Percentiles rank a stretch among this genome's conserved stretches.
Conservation (phyloP, 139 green algal genomes). For the Chlamydomonas sp. region DNA sequence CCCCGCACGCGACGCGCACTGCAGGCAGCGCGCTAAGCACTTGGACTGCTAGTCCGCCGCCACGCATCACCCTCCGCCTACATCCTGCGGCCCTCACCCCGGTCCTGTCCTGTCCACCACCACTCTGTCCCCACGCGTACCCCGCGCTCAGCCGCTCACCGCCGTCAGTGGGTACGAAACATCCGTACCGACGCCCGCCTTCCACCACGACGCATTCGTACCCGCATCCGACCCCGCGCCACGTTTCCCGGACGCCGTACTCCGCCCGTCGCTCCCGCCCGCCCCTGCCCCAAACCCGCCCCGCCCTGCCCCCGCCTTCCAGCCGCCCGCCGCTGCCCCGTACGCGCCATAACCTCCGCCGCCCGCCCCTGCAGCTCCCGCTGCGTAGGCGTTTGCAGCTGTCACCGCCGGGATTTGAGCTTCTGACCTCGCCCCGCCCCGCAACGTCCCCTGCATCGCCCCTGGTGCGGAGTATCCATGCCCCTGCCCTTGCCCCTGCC, state of each 20-base stretch:
- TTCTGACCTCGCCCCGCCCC: background rate
- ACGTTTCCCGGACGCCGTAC: background rate
- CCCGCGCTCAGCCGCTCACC: background rate
- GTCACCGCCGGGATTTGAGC: background rate
- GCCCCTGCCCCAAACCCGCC: background rate
- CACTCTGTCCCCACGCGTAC: background rate
- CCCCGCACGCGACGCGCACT: too few species aligned
- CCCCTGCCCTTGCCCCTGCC: background rate
- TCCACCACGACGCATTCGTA: constrained; percentile 24
- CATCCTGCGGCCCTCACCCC: too few species aligned
- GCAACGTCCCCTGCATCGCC: too few species aligned
- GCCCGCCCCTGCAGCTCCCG: background rate
- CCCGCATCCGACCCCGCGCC: constrained; percentile 1
- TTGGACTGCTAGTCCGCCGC: too few species aligned
- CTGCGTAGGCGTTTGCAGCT: background rate
- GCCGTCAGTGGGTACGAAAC: constrained; percentile 31
- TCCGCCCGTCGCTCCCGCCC: background rate
- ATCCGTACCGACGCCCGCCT: constrained; percentile 3
- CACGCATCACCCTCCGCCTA: too few species aligned
- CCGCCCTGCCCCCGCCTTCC: background rate
- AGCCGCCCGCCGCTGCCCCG: background rate
- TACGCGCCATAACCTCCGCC: background rate
- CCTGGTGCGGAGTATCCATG: background rate
- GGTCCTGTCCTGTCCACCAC: background rate
- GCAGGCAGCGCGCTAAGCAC: too few species aligned